Conservation (phyloP, 352 stramenopile genomes). For the Phytophthora vignae region DNA sequence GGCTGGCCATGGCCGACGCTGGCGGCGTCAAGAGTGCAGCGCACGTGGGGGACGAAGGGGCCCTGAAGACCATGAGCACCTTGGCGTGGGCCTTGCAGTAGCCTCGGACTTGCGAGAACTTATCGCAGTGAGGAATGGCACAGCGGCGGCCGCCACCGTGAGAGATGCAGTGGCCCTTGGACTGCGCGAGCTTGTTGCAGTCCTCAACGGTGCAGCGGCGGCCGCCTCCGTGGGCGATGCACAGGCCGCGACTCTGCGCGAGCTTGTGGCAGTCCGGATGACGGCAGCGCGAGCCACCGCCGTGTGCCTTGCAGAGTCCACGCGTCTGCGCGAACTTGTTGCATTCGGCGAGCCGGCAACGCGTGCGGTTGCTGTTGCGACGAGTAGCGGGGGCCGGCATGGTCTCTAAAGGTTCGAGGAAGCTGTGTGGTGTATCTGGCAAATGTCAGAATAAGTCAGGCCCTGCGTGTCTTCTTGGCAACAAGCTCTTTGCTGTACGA, state of each 20-base stretch:
- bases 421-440: conserved; percentile 13
- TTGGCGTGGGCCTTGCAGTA: conserved; percentile 86
- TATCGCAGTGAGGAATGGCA: conserved; percentile 71
- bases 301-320: conserved; percentile 85
- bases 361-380: conserved; percentile 65
- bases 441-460: conserved; percentile 30
- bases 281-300: conserved; percentile 82
- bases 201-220: conserved; percentile 70
- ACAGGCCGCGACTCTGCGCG: conserved; percentile 73
- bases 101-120: conserved; percentile 85
- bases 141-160: conserved; percentile 78
- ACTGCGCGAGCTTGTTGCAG: conserved; percentile 80
- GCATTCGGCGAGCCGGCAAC: conserved; percentile 70
- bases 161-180: conserved; percentile 79
- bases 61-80: conserved; percentile 45
- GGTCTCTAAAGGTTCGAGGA: not conserved
- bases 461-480: not conserved
- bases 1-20: conserved; percentile 7
- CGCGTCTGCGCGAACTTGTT: conserved; percentile 85
- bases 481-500: conserved; percentile 22
- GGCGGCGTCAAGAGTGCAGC: conserved; percentile 27
- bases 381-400: conserved; percentile 42
- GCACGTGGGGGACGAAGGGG: conserved; percentile 34
- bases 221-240: conserved; percentile 77
- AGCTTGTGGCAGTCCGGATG: conserved; percentile 78